Conservation (phyloP, 768 basidiomycete species). For the Kwoniella shandongensis region DNA sequence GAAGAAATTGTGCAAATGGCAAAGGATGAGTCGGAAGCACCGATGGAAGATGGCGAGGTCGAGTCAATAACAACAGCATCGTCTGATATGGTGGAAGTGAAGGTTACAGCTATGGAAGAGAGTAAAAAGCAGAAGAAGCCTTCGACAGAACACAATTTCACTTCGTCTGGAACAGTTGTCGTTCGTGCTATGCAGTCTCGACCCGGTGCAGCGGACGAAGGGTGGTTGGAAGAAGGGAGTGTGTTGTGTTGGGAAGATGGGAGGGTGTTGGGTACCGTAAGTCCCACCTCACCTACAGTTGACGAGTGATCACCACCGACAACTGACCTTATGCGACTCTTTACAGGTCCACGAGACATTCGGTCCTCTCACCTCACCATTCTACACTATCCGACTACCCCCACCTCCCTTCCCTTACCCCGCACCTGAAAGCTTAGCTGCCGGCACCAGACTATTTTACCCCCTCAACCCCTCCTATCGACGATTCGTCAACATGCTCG, state of each 20-base stretch:
- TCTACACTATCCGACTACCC: constrained; percentile 84
- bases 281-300: constrained; percentile 46
- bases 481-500: constrained; percentile 76
- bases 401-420: constrained; percentile 57
- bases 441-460: constrained; percentile 67
- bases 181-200: constrained; percentile 43
- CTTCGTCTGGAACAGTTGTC: constrained; percentile 45
- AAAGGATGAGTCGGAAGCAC: background rate
- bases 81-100: constrained; percentile 8
- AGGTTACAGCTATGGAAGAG: no score
- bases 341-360: constrained; percentile 88
- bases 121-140: background rate
- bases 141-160: constrained; percentile 26
- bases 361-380: constrained; percentile 83
- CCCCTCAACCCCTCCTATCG: constrained; percentile 66
- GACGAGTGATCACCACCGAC: background rate
- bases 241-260: constrained; percentile 86
- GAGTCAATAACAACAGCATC: no score
- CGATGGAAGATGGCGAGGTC: background rate
- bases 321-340: background rate
- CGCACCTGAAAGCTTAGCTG: constrained; percentile 23
- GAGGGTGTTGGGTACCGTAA: constrained; percentile 83
- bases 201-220: constrained; percentile 43
- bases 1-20: background rate
- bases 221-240: constrained; percentile 76